phyloP scores from a whole-genome alignment of 2,329 filamentous ascomycete genomes.

The Verticillium tricorpus region DNA sequence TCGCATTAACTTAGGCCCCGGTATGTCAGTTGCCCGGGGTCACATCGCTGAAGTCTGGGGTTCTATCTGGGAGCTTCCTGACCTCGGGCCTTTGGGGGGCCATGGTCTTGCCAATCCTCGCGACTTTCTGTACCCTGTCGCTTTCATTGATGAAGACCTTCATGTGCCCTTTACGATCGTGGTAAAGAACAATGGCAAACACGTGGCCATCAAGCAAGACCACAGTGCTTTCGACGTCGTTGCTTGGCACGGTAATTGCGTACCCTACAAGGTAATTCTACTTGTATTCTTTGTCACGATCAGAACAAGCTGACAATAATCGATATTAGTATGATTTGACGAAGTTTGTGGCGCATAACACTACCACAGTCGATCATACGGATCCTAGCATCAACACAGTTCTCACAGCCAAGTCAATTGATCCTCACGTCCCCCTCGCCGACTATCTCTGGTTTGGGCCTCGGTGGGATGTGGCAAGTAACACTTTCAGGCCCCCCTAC shows the following conservation, averaged over 20 bases:
- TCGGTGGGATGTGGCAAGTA: constrained; percentile 54
- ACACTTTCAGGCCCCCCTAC: constrained; percentile 56
- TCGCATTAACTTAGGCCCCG: constrained; percentile 44
- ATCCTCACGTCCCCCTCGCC: constrained; percentile 46
- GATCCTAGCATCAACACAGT: constrained; percentile 60
- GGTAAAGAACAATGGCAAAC: constrained; percentile 54
- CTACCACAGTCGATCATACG: constrained; percentile 55
- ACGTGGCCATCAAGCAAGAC: constrained; percentile 53
- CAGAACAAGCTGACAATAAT: neutral
- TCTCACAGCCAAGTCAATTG: constrained; percentile 50
- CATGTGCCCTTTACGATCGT: constrained; percentile 31
- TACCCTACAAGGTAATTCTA: constrained; percentile 32
- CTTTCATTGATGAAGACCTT: constrained; percentile 36
- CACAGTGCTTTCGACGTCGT: constrained; percentile 64
- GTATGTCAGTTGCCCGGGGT: constrained; percentile 52
- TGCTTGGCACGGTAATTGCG: constrained; percentile 62
- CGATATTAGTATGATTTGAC: constrained; percentile 40
- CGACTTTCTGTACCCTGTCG: constrained; percentile 60
- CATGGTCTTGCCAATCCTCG: constrained; percentile 60
- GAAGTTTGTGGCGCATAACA: constrained; percentile 42
- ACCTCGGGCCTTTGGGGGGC: constrained; percentile 60
- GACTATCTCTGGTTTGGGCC: constrained; percentile 63
- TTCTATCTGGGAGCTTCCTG: constrained; percentile 57
- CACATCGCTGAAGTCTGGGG: constrained; percentile 62
- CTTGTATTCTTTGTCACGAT: neutral